phyloP scores from a whole-genome alignment of 2,329 filamentous ascomycete genomes.

The Madurella mycetomatis region DNA sequence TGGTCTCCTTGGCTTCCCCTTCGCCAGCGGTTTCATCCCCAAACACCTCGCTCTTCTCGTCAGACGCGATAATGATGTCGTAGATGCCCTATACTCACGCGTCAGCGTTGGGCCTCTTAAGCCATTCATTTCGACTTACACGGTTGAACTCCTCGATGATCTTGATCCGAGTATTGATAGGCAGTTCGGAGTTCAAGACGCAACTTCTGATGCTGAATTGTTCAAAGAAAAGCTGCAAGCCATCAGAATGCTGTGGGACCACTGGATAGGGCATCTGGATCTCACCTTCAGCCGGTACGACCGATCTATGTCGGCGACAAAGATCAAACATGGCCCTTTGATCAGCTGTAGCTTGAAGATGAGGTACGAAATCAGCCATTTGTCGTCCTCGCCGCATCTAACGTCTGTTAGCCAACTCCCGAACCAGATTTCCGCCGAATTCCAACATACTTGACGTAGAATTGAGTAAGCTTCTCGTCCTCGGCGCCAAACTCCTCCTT shows the following conservation, averaged over 20 bases:
- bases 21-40: conserved; percentile 41
- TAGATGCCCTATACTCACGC: conserved; percentile 59
- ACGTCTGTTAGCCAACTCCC: conserved; percentile 11
- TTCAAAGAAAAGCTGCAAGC: conserved; percentile 70
- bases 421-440: conserved; percentile 4
- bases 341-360: conserved; percentile 94
- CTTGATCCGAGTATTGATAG: conserved; percentile 87
- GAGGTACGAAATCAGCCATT: conserved; percentile 87
- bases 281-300: conserved; percentile 76
- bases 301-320: conserved; percentile 76
- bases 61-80: conserved; percentile 95
- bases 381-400: conserved; percentile 91
- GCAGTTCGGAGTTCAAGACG: conserved; percentile 89
- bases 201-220: conserved; percentile 94
- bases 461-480: conserved; percentile 75
- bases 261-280: neutral
- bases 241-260: neutral
- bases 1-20: conserved; percentile 36
- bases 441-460: conserved; percentile 65
- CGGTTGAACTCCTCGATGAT: conserved; percentile 97
- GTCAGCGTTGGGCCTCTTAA: neutral
- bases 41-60: conserved; percentile 43
- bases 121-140: conserved; percentile 31
- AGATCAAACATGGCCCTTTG: conserved; percentile 76
- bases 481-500: conserved; percentile 72